Percentiles rank a stretch among this genome's conserved stretches.
phyloP scores from a whole-genome alignment of 176 grass and related monocot species.

The Alloteropsis semialata region DNA sequence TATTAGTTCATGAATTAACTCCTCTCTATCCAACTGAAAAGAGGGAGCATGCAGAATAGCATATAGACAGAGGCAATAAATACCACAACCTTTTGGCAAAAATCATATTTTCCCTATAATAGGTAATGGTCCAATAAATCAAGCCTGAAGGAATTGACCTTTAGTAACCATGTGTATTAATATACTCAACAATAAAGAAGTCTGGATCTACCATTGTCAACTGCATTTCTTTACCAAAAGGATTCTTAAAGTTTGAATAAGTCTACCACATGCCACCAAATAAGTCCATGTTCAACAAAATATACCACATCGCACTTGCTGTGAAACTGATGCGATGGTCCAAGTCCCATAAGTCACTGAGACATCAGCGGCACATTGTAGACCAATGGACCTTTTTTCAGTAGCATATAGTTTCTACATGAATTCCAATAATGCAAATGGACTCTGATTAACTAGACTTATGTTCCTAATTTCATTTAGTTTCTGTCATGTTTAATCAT shows the following conservation, averaged over 20 bases:
- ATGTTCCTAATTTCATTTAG: neutral
- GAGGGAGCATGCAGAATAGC: neutral
- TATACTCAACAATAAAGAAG: neutral
- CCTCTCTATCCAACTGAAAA: neutral
- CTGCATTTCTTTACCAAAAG: neutral
- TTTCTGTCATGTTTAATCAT: neutral
- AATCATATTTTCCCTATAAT: neutral
- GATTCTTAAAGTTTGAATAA: neutral
- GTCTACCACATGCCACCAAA: neutral
- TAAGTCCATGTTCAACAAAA: neutral
- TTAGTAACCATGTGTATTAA: neutral
- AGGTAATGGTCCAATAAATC: neutral
- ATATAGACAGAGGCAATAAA: neutral
- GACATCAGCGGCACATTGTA: neutral
- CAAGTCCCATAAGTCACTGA: neutral
- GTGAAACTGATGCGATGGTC: neutral
- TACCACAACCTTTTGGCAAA: neutral
- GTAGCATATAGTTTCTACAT: neutral
- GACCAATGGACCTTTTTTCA: neutral
- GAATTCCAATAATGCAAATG: constrained; percentile 7
- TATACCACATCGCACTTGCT: neutral
- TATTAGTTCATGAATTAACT: neutral
- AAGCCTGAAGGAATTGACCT: neutral
- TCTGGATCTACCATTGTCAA: neutral
- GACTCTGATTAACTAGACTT: neutral